Evolutionary conservation across 2,329 filamentous ascomycete genomes (phyloP).

Genomic region (Xylaria sp.): DNA sequence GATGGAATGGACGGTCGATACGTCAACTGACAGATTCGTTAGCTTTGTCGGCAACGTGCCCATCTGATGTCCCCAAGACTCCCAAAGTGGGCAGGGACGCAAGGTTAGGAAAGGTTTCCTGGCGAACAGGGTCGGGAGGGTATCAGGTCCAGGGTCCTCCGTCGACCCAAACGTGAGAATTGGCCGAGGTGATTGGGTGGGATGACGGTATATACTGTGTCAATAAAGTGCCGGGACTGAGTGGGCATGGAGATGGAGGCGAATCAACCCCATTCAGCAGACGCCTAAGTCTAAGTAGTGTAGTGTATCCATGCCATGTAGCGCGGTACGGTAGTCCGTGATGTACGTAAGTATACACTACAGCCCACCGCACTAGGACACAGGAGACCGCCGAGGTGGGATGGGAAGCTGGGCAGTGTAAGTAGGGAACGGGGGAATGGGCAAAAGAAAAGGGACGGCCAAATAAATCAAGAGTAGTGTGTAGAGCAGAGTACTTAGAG

Average conservation of each 20-base stretch:
- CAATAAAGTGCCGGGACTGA: conserved; percentile 34
- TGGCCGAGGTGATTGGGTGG: conserved; percentile 32
- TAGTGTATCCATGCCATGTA: too few species aligned
- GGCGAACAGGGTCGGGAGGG: conserved; percentile 30
- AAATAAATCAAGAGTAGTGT: conserved; percentile 7
- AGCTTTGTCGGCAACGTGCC: conserved; percentile 31
- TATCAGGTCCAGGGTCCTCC: conserved; percentile 39
- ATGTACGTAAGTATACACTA: neutral
- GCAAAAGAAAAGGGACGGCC: conserved; percentile 22
- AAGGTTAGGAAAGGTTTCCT: conserved; percentile 31
- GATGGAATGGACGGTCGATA: conserved; percentile 39
- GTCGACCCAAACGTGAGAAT: conserved; percentile 30
- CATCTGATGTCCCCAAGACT: conserved; percentile 27
- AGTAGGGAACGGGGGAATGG: too few species aligned
- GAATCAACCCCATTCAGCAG: conserved; percentile 26
- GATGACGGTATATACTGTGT: conserved; percentile 14
- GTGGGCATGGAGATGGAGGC: conserved; percentile 31
- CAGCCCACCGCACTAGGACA: too few species aligned
- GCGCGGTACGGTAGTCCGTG: too few species aligned
- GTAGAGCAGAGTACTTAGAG: neutral
- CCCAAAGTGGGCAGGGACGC: conserved; percentile 26
- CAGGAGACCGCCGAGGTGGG: conserved; percentile 7
- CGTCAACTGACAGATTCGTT: conserved; percentile 42
- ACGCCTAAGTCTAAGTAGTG: too few species aligned
- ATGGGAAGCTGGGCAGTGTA: conserved; percentile 16